phyloP scores from a whole-genome alignment of 805 yeast species.

The Schizosaccharomyces japonicus region DNA sequence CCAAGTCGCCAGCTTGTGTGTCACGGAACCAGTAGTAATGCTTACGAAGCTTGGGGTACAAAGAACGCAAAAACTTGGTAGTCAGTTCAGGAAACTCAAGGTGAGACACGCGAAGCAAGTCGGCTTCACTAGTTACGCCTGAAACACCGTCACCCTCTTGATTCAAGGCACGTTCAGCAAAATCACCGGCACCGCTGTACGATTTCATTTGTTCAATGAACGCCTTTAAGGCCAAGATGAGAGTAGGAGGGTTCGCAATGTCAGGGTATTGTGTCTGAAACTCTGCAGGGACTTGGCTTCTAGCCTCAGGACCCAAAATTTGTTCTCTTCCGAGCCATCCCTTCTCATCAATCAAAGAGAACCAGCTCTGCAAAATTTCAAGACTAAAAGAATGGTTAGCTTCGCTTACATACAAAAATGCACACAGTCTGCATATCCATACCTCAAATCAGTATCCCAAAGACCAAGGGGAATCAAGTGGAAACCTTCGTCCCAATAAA shows the following conservation, averaged over 20 bases:
- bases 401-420: not conserved
- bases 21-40: constrained; percentile 71
- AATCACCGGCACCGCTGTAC: constrained; percentile 1
- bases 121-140: constrained; percentile 14
- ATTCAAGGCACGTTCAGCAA: constrained; percentile 4
- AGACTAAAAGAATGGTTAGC: constrained; percentile 2
- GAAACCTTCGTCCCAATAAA: constrained; percentile 97
- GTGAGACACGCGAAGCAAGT: constrained; percentile 23
- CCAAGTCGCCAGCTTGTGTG: constrained; percentile 54
- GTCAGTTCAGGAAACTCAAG: constrained; percentile 25
- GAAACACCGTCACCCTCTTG: constrained; percentile 4
- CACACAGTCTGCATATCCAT: not conserved
- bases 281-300: constrained; percentile 64
- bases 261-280: constrained; percentile 70
- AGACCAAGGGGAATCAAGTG: constrained; percentile 62
- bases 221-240: constrained; percentile 29
- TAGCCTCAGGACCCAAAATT: constrained; percentile 73
- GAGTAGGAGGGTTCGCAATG: constrained; percentile 87
- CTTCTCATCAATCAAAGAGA: constrained; percentile 54
- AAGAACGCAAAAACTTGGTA: constrained; percentile 21
- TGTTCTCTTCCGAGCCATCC: constrained; percentile 97
- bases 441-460: constrained; percentile 27
- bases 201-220: constrained; percentile 8
- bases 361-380: constrained; percentile 71
- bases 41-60: constrained; percentile 51